These are phyloP conservation scores for Penicillium turbatum DNA, from an alignment of 495 filamentous ascomycete genomes.

Conservation along the genomic window DNA sequence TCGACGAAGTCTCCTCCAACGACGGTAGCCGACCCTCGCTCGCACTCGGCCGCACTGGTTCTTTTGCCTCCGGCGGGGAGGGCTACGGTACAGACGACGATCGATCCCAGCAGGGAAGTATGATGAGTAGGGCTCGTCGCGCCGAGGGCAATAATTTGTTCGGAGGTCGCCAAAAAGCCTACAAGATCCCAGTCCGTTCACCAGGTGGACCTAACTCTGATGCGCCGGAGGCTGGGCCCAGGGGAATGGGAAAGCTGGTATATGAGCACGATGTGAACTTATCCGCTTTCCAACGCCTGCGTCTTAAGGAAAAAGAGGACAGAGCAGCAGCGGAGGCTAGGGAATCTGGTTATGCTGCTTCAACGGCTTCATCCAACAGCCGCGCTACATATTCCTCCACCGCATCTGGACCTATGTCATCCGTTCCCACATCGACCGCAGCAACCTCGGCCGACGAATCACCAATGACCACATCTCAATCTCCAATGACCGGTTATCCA, in stretches of 20 bases:
- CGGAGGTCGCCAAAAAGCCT: conserved; percentile 93
- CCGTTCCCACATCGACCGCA: conserved; percentile 75
- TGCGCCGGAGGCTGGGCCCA: conserved; percentile 19
- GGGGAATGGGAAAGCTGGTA: conserved; percentile 60
- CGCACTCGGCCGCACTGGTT: conserved; percentile 45
- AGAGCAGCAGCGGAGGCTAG: conserved; percentile 36
- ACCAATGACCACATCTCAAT: conserved; percentile 46
- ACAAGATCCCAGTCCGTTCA: conserved; percentile 68
- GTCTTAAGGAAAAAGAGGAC: conserved; percentile 55
- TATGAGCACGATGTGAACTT: conserved; percentile 82
- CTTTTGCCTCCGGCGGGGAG: conserved; percentile 49
- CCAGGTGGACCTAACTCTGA: conserved; percentile 21
- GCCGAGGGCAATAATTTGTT: conserved; percentile 92
- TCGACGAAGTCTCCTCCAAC: conserved; percentile 82
- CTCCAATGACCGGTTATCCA: conserved; percentile 13
- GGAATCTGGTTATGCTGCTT: conserved; percentile 55
- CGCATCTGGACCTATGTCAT: conserved; percentile 63
- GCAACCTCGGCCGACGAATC: conserved; percentile 90
- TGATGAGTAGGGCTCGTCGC: conserved; percentile 81
- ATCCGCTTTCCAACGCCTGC: conserved; percentile 73
- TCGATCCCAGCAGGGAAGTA: conserved; percentile 53
- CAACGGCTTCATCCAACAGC: conserved; percentile 63
- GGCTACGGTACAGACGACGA: conserved; percentile 68
- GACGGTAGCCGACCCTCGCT: conserved; percentile 60
- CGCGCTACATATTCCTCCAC: conserved; percentile 86